Evolutionary conservation across 2,329 filamentous ascomycete species (phyloP), one percentile per base, ranked within the genome.

Genomic region (Aspergillus nomiae): DNA sequence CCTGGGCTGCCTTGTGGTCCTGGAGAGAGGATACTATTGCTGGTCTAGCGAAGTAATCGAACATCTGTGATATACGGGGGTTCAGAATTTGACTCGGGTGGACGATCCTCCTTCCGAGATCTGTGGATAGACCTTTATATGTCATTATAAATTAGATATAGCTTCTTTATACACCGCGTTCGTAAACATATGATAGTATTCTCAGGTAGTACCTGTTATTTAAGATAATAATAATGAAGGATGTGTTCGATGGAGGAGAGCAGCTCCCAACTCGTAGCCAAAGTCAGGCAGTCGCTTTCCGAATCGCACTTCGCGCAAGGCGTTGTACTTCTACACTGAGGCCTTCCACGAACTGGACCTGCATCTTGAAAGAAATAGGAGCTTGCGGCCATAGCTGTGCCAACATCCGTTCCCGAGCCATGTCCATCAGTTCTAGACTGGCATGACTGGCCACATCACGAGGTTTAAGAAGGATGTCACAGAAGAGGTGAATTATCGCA

Each of bases 401-500:
- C 12, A 36, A 12, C 10, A 66, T 30, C 11, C 51, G 59, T 3
- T 38, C 6, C 12, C 26, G 51, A 1, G 56, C 46, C 9, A n/a
- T 28, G 3, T 34, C 26, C 45, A 66, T 58, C 12, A 64, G n/a
- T 8, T 57, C 26, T 16, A 66, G 53, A 28, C 62, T 56, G 3
- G 43, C 57, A 7, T 55, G 38, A 24, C 59, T 59, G 28, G 30
- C 14, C 5, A 41, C 16, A n/a, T 60, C 56, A 19, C 50, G 51
- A 5, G 64, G 64, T 28, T 62, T 48, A 9, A 55, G 43, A 10
- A 66, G 64, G 19, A 66, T 60, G 26, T 64, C 61, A 12, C 53
- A 66, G 41, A 66, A 66, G 9, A 66, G 28, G 26, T 60, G 62
- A 43, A 61, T 58, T 9, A 54, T 61, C 3, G 59, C 38, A 5